phyloP scores from a whole-genome alignment of 1,139 yeast genomes.

The Entelexis paramagnoliae region DNA sequence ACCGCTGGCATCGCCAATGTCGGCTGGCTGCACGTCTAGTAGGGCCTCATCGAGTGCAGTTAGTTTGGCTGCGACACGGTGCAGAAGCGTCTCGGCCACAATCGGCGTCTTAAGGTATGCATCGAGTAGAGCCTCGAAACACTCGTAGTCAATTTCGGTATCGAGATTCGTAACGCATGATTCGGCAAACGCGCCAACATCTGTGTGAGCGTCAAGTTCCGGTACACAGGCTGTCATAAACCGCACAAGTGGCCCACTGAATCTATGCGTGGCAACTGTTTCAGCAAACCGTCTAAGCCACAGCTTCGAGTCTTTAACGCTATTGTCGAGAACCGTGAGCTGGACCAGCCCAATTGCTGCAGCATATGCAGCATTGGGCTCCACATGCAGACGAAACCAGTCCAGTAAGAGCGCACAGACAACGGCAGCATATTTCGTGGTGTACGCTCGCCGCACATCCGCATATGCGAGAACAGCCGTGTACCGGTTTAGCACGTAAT shows the following conservation, averaged over 20 bases:
- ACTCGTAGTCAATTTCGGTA: constrained; percentile 21
- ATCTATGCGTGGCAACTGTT: constrained; percentile 7
- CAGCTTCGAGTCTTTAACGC: constrained; percentile 14
- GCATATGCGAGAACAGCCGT: not conserved
- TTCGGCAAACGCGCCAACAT: constrained; percentile 8
- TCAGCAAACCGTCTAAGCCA: constrained; percentile 19
- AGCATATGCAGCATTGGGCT: constrained; percentile 8
- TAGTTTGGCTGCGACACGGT: constrained; percentile 7
- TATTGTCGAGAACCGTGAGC: constrained; percentile 16
- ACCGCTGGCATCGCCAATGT: constrained; percentile 10
- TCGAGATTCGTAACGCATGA: constrained; percentile 6
- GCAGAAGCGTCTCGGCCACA: constrained; percentile 18
- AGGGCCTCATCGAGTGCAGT: not conserved
- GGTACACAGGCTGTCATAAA: constrained; percentile 18
- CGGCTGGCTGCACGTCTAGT: not conserved
- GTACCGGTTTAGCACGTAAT: constrained; percentile 11
- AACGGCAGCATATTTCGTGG: constrained; percentile 12
- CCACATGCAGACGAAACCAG: constrained; percentile 18
- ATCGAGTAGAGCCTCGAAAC: constrained; percentile 10
- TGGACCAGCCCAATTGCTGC: constrained; percentile 17
- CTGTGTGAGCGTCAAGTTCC: constrained; percentile 5
- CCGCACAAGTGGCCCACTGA: constrained; percentile 8
- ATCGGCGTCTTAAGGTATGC: constrained; percentile 9
- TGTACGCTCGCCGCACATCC: constrained; percentile 12
- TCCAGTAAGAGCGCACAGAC: constrained; percentile 17